Conservation (phyloP, 2,329 filamentous ascomycete species). For the Cytospora leucostoma region DNA sequence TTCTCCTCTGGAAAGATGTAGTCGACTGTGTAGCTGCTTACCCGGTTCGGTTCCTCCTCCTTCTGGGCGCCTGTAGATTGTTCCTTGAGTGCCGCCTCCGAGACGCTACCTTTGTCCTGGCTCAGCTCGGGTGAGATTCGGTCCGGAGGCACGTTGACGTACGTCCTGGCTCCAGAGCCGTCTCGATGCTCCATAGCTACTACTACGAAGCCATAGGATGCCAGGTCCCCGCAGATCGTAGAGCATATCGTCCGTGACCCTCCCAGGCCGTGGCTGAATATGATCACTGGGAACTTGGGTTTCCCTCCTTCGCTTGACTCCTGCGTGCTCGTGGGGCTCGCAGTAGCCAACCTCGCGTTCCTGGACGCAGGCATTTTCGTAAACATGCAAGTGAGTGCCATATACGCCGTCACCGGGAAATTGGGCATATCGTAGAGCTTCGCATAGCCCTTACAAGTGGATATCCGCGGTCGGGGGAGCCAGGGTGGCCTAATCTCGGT, state of each 20-base stretch:
- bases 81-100: constrained; percentile 22
- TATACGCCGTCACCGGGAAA: constrained; percentile 51
- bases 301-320: constrained; percentile 39
- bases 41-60: constrained; percentile 37
- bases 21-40: constrained; percentile 53
- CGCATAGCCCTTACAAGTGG: constrained; percentile 62
- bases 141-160: constrained; percentile 56
- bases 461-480: constrained; percentile 59
- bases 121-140: constrained; percentile 38
- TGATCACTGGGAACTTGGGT: constrained; percentile 57
- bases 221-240: constrained; percentile 65
- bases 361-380: constrained; percentile 66
- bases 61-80: constrained; percentile 34
- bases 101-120: constrained; percentile 32
- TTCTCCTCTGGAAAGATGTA: constrained; percentile 65
- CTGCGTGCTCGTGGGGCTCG: constrained; percentile 50
- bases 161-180: constrained; percentile 62
- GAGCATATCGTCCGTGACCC: constrained; percentile 65
- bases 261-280: constrained; percentile 68
- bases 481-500: constrained; percentile 59
- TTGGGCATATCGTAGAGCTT: constrained; percentile 58
- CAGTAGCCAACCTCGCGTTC: constrained; percentile 59
- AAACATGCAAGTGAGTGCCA: constrained; percentile 60
- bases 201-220: constrained; percentile 66
- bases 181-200: constrained; percentile 67